These are phyloP conservation scores for Saturnispora ahearnii DNA, from an alignment of 805 yeast genomes.

Conservation along the genomic window DNA sequence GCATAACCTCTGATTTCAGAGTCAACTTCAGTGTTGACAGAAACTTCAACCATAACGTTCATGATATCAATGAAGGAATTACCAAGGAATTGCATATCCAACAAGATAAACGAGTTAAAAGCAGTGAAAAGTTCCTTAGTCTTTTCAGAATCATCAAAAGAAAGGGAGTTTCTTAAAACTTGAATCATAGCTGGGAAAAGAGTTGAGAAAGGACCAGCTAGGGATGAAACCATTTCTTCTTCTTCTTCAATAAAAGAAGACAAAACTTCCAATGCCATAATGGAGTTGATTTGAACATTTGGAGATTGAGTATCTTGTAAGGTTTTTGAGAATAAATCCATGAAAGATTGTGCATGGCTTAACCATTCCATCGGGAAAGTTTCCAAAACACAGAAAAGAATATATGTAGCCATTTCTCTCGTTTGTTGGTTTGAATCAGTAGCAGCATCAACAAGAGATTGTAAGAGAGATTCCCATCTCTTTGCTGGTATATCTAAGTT, in stretches of 20 bases:
- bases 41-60: constrained; percentile 66
- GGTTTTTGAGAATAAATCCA: constrained; percentile 61
- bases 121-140: constrained; percentile 75
- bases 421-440: constrained; percentile 39
- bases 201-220: constrained; percentile 42
- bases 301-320: constrained; percentile 52
- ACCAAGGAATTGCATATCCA: constrained; percentile 74
- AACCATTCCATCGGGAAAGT: constrained; percentile 50
- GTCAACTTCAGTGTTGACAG: constrained; percentile 56
- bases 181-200: constrained; percentile 74
- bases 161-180: constrained; percentile 67
- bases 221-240: constrained; percentile 35
- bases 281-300: constrained; percentile 75
- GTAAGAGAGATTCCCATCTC: constrained; percentile 71
- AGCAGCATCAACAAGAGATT: constrained; percentile 60
- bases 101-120: constrained; percentile 66
- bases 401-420: constrained; percentile 78
- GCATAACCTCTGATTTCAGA: constrained; percentile 80
- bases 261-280: constrained; percentile 67
- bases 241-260: constrained; percentile 59
- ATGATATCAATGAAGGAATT: constrained; percentile 61
- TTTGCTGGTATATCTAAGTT: constrained; percentile 56
- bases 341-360: constrained; percentile 54
- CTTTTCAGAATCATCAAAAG: constrained; percentile 59
- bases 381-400: constrained; percentile 71